Percentiles rank a stretch among this genome's conserved stretches.
phyloP scores from a whole-genome alignment of 345 rosid genomes.

The Bretschneidera sinensis region DNA sequence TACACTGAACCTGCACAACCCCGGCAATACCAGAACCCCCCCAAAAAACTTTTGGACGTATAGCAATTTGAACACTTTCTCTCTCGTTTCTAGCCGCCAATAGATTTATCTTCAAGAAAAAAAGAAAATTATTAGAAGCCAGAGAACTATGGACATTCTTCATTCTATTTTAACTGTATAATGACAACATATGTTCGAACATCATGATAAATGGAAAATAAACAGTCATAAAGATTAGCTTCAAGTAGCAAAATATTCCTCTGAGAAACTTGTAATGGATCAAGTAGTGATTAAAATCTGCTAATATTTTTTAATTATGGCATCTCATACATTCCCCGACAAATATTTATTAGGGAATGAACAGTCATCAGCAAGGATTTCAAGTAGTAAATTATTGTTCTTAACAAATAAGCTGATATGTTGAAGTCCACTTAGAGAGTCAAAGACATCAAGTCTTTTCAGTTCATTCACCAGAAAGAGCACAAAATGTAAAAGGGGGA shows the following conservation, averaged over 20 bases:
- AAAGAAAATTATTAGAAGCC: constrained; percentile 17
- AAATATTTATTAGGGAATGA: not conserved
- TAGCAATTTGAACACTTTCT: constrained; percentile 88
- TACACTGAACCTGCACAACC: constrained; percentile 79
- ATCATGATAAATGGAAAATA: not conserved
- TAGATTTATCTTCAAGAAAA: constrained; percentile 61
- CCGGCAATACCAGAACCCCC: constrained; percentile 60
- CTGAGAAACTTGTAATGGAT: not conserved
- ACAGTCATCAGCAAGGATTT: not conserved
- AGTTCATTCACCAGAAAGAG: too few species aligned
- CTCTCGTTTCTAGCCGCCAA: constrained; percentile 97
- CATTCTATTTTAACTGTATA: too few species aligned
- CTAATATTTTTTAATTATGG: too few species aligned
- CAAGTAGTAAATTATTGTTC: too few species aligned
- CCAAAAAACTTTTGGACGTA: constrained; percentile 96
- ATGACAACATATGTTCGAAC: not conserved
- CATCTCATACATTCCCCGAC: not conserved
- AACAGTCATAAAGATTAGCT: not conserved
- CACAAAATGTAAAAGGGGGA: too few species aligned
- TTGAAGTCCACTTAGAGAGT: too few species aligned
- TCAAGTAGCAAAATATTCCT: not conserved
- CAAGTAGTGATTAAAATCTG: not conserved
- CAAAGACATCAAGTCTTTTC: too few species aligned
- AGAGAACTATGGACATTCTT: not conserved
- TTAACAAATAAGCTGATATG: too few species aligned